Conservation (phyloP, 1,284 basidiomycete genomes). For the Puccinia hordei region DNA sequence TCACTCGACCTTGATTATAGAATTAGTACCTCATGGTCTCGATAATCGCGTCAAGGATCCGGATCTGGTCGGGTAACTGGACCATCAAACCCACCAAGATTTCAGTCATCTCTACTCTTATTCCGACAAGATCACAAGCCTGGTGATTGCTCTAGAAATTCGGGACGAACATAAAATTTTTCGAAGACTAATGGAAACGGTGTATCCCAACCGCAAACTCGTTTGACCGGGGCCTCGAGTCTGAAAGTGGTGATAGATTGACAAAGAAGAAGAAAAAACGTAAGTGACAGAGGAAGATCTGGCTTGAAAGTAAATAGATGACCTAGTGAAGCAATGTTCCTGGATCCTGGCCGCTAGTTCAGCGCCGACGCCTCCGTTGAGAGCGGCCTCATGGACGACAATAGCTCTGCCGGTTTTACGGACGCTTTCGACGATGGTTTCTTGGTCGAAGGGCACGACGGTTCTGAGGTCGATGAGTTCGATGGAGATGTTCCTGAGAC, state of each 20-base stretch:
- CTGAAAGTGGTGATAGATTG: neutral
- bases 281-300: neutral
- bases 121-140: slow-evolving; percentile 64
- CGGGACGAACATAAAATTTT: slow-evolving; percentile 72
- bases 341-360: slow-evolving; percentile 84
- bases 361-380: slow-evolving; percentile 79
- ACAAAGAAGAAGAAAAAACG: slow-evolving; percentile 63
- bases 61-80: slow-evolving; percentile 43
- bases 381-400: slow-evolving; percentile 86
- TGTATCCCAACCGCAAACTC: slow-evolving; percentile 80
- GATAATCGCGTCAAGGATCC: slow-evolving; percentile 41
- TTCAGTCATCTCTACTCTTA: neutral
- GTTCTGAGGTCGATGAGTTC: slow-evolving; percentile 89
- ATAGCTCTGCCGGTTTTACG: slow-evolving; percentile 77
- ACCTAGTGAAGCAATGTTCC: slow-evolving; percentile 77
- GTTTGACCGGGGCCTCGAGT: slow-evolving; percentile 79
- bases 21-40: slow-evolving; percentile 38
- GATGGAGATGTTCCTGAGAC: slow-evolving; percentile 72
- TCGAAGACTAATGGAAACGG: slow-evolving; percentile 81
- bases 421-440: slow-evolving; percentile 77
- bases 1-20: slow-evolving; percentile 21
- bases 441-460: slow-evolving; percentile 84
- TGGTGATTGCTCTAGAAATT: neutral
- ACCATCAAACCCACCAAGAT: neutral
- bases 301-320: neutral